Evolutionary conservation across 768 basidiomycete genomes (phyloP), one percentile per base, ranked within the genome.

Genomic region (Tulasnella sp.): DNA sequence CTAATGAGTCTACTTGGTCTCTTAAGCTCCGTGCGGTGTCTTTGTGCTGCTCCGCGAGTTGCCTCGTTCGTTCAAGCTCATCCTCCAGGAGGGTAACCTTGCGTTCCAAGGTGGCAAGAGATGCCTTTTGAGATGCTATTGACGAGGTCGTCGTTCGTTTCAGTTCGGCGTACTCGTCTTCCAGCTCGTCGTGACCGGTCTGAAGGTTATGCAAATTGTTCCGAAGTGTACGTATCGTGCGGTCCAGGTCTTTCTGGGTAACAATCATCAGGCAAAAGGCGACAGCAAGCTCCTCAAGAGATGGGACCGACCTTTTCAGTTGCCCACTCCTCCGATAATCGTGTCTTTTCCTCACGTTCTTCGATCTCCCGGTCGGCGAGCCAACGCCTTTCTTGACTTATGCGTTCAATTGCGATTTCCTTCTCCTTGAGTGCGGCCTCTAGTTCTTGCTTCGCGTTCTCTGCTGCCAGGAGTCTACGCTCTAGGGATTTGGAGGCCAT

Each of bases 301-400:
- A 29, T 11, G n/a, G 23, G 9, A 57, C 55, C 55, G 55, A 92
- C 93, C 87, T 90, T 92, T 79, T 91, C 90, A 78, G 88, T 87
- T 5, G 87, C 86, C 74, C 85, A 84, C 48, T 87, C 87, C 4
- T 82, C 83, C 20, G 88, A 85, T 76, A 92, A 89, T 13, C 83
- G 83, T 77, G 92, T 90, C 83, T 89, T 91, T 83, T 91, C 91
- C 78, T 90, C 89, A 32, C 89, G 85, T 79, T 93, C 92, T 48
- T 90, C 89, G 72, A 87, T 85, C 82, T 93, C 93, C 4, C 90
- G 83, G 79, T 93, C 91, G 0, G 90, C 85, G 73, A 93, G 86
- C 85, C 87, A 93, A 23, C 91, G 85, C 48, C 92, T 85, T 81
- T 94, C 93, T 23, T 88, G 85, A 81, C 93, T 91, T 13, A 95